Base-by-base conservation (phyloP, 116 monocot genomes). In the Zostera marina region DNA sequence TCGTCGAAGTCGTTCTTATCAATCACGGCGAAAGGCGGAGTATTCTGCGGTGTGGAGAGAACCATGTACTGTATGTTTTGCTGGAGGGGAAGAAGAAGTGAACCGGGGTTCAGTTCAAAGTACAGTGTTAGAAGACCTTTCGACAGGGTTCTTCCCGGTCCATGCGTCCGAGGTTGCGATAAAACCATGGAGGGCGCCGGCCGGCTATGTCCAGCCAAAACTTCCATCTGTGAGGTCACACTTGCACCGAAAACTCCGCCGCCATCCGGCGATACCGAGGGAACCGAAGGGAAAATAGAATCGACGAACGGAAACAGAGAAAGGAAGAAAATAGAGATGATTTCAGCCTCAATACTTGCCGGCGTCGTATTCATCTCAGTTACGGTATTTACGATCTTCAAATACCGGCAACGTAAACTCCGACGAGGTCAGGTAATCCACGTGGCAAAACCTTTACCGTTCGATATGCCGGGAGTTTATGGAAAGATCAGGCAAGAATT, bases 31-130 rank as follows among this genome's bases (percentile, higher is more conserved):
- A 64, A 72, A 21, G 75, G 79, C 40, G 59, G 65, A n/a, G 54
- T 73, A 0, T 70, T 94, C 51, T 94, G 84, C 52, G 88, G 88
- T 4, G 56, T 88, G 1, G 46, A 74, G 20, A 51, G 41, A 48
- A 13, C 15, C 10, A 69, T 81, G 44, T 94, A 45, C 64, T 69
- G 78, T 0, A 14, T 88, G 39, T 53, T 74, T 12, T 90, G 90
- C 16, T 90, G 90, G 90, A 81, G 90, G 24, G 70, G 22, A 16
- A 21, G 20, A 32, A 32, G 32, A 32, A 32, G 32, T 5, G 32
- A 32, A 1, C 45, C 63, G 0, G 25, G 45, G 10, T 77, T 77
- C 41, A 15, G 9, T 2, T 7, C 2, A 11, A 73, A 73, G 3
- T 70, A 10, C 22, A 17, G 44, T 9, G 16, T 47, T 8, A 15